Base-by-base conservation (phyloP, 352 stramenopile species). In the Phytophthora citricola region DNA sequence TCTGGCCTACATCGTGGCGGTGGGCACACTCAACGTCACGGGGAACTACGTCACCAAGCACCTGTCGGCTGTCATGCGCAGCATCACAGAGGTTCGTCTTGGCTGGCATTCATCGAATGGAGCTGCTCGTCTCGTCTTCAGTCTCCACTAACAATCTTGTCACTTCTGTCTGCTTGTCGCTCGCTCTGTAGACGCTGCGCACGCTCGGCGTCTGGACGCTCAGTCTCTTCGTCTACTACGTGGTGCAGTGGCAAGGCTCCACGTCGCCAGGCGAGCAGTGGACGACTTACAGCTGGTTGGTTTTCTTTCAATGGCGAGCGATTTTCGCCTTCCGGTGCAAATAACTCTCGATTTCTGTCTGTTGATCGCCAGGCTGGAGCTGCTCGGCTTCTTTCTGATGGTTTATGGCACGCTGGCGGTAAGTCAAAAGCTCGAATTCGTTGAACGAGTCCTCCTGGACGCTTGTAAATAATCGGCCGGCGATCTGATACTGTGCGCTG, bases 1-100 rank as follows among this genome's bases (percentile, higher is more conserved):
- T 24, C 5, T 91, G 40, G 70, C 58, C 36, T 92, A 91, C 67
- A 79, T 92, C 17, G 67, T 92, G 20, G 79, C 81, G 2, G 83
- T 95, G 32, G 83, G 85, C n/a, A 90, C 83, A 38, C 78, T 93
- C 51, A 95, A 95, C 45, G 86, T 92, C 27, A 90, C 84, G 4
- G 87, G 70, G 32, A 95, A 92, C 61, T 93, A 93, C 70, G 87
- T 95, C 10, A 95, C 87, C 44, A 95, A 95, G 75, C 86, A 95
- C 59, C 71, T 95, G 12, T 92, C 83, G 27, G 81, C 85, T 1
- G 83, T 93, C 69, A 91, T 95, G 76, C 85, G 87, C 41, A 91
- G 81, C 64, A 95, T 95, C 50, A 65, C 76, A 40, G 87, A 93
- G 81, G 85, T 93, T 44, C n/a, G 51, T 45, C 20, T 47, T 66